phyloP scores from a whole-genome alignment of 1,139 yeast species.

The Saccharomyces pastorianus region DNA sequence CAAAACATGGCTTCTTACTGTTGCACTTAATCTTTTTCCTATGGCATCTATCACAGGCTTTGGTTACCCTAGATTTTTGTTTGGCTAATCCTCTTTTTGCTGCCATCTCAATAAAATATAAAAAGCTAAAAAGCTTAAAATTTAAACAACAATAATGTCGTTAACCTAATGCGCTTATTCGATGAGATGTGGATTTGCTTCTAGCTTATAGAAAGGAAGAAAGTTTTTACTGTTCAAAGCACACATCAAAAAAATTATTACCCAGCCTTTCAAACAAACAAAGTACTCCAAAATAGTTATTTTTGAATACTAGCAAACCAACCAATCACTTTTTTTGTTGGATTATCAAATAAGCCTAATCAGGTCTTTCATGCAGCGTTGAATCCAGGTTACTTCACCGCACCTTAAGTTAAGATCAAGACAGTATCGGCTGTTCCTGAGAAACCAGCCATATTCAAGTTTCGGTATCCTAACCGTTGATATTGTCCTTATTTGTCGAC shows the following conservation, averaged over 20 bases:
- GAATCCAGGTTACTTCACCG: too few species aligned
- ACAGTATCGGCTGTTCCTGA: too few species aligned
- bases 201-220: neutral
- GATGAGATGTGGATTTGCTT: neutral
- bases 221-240: neutral
- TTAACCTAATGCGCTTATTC: neutral
- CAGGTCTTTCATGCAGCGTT: too few species aligned
- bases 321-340: too few species aligned
- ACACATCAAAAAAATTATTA: too few species aligned
- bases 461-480: too few species aligned
- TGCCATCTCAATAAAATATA: neutral
- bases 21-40: conserved; percentile 14
- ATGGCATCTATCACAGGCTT: conserved; percentile 13
- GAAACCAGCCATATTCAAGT: too few species aligned
- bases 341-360: too few species aligned
- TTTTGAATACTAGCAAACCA: too few species aligned
- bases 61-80: neutral
- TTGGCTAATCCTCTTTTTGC: neutral
- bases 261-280: neutral
- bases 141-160: neutral
- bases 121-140: neutral
- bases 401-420: too few species aligned
- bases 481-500: too few species aligned
- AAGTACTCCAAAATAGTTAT: too few species aligned
- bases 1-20: conserved; percentile 11